Conservation (phyloP, 2,329 filamentous ascomycete species). For the Acrocalymma vagum region DNA sequence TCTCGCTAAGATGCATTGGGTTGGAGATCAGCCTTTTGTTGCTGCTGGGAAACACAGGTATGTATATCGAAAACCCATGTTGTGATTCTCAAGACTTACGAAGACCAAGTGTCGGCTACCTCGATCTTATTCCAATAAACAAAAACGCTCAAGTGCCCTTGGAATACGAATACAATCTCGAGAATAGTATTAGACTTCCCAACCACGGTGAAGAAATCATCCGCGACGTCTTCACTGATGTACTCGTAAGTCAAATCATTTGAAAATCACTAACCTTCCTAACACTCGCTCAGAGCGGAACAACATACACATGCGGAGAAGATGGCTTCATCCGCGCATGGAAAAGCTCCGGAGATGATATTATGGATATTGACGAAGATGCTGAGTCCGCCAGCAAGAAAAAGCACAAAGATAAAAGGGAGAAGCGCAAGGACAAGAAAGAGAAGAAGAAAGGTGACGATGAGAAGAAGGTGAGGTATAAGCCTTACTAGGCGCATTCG, state of each 20-base stretch:
- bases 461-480: slow-evolving; percentile 47
- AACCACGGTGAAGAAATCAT: slow-evolving; percentile 60
- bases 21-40: slow-evolving; percentile 68
- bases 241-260: slow-evolving; percentile 33
- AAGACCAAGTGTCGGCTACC: slow-evolving; percentile 25
- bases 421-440: slow-evolving; percentile 43
- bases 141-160: slow-evolving; percentile 30
- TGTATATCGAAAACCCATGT: slow-evolving; percentile 34
- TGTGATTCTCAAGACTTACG: slow-evolving; percentile 6
- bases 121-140: slow-evolving; percentile 41
- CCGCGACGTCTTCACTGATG: slow-evolving; percentile 53
- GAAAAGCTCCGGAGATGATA: slow-evolving; percentile 34
- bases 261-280: slow-evolving; percentile 3
- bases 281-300: slow-evolving; percentile 30
- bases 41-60: slow-evolving; percentile 75
- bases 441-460: slow-evolving; percentile 37
- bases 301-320: slow-evolving; percentile 59
- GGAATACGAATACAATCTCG: slow-evolving; percentile 38
- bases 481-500: slow-evolving; percentile 51
- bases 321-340: slow-evolving; percentile 57
- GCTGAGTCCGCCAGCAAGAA: slow-evolving; percentile 24
- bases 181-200: slow-evolving; percentile 37
- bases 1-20: slow-evolving; percentile 71
- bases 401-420: slow-evolving; percentile 37
- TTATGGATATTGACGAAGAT: slow-evolving; percentile 38